A percentile compares a stretch with the other conserved stretches of the same genome.
phyloP scores from a whole-genome alignment of 352 stramenopile species.

The Pythium diclinum region DNA sequence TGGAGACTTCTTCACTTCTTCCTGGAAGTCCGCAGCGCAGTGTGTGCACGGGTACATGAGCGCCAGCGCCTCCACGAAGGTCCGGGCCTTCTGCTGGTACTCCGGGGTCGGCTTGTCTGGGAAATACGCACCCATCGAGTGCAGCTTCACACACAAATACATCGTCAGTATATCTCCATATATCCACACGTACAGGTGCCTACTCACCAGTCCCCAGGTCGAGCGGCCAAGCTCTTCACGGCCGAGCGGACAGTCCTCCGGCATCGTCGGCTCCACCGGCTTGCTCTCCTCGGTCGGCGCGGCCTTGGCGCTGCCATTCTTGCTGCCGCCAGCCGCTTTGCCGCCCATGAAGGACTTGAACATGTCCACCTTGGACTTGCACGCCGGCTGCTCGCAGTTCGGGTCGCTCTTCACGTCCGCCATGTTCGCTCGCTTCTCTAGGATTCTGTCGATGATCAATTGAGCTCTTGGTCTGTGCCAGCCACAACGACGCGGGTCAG shows the following conservation, averaged over 20 bases:
- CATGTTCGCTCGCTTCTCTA: constrained; percentile 25
- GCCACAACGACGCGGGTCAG: not conserved
- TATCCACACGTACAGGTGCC: not conserved
- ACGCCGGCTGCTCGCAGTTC: constrained; percentile 84
- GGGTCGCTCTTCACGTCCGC: constrained; percentile 55
- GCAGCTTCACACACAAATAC: constrained; percentile 50
- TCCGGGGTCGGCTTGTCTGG: constrained; percentile 91
- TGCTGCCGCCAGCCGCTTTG: constrained; percentile 25
- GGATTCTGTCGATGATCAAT: constrained; percentile 1
- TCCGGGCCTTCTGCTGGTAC: constrained; percentile 87
- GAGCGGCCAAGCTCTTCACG: constrained; percentile 83
- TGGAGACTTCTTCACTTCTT: constrained; percentile 91
- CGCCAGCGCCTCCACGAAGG: constrained; percentile 91
- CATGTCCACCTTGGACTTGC: constrained; percentile 82
- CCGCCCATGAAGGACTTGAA: constrained; percentile 74
- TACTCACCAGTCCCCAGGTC: constrained; percentile 84
- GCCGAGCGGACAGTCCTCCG: constrained; percentile 76
- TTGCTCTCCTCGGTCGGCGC: constrained; percentile 17
- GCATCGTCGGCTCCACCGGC: constrained; percentile 9
- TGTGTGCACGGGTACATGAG: constrained; percentile 92
- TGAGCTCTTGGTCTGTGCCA: not conserved
- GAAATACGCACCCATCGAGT: constrained; percentile 96
- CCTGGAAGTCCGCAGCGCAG: constrained; percentile 94
- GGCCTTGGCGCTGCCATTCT: constrained; percentile 6
- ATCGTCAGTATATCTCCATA: not conserved